phyloP scores from a whole-genome alignment of 2,329 filamentous ascomycete species.

The Verticillium alfalfae region DNA sequence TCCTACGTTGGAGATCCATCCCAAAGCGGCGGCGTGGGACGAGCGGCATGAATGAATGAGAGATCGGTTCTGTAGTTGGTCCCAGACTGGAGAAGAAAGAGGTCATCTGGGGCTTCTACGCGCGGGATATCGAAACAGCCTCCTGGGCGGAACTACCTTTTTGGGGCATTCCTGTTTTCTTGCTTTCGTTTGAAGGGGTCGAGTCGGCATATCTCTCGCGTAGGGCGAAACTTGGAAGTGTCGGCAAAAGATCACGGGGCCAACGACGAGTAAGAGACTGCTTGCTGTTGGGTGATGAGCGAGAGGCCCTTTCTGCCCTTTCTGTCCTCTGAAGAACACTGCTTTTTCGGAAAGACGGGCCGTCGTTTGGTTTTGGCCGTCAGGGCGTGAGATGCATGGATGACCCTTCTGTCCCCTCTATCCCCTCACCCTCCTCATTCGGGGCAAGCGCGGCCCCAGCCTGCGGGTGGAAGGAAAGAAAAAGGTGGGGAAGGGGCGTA shows the following conservation, averaged over 20 bases:
- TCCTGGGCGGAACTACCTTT: background rate
- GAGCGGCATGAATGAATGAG: background rate
- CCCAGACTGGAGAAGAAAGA: background rate
- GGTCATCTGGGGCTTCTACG: background rate
- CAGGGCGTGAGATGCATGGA: background rate
- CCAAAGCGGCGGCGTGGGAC: background rate
- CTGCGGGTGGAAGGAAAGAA: background rate
- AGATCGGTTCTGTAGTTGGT: background rate
- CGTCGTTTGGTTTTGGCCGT: slow-evolving; percentile 16
- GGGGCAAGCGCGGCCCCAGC: background rate
- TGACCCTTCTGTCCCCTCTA: background rate
- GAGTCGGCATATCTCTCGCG: background rate
- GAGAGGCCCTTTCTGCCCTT: background rate
- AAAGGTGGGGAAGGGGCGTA: background rate
- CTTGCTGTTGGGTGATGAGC: background rate
- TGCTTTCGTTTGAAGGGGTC: background rate
- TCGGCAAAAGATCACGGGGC: background rate
- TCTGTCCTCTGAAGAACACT: background rate
- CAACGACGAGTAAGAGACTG: background rate
- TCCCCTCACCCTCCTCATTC: background rate
- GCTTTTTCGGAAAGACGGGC: slow-evolving; percentile 25
- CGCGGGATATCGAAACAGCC: background rate
- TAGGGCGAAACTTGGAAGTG: background rate
- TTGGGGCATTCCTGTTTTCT: too few relatives aligned
- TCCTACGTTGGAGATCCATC: background rate